Evolutionary conservation across 805 yeast genomes (phyloP), one percentile per base, ranked within the genome.

Genomic region (Jamesozyma lodderae): DNA sequence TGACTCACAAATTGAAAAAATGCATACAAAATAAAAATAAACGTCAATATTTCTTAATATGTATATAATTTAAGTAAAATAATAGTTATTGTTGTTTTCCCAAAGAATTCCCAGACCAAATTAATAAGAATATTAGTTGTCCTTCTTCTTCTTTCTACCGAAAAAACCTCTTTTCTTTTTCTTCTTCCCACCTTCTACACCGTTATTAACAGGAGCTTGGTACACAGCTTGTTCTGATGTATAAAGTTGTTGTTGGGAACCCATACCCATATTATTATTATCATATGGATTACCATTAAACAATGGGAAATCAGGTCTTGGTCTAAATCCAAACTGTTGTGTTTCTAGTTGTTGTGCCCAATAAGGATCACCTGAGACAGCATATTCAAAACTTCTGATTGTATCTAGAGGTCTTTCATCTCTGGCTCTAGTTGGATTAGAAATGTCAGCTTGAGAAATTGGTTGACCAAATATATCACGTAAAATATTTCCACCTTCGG

Each of bases 361-460:
- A 10, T 74, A 62, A 41, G 71, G 64, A 60, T 92, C 98, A 28
- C 63, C 61, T 6, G 95, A 85, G 46, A 92, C 87, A 27, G 96
- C 79, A 57, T 81, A 92, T 67, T 92, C 97, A 62, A 92, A 92
- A 4, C 84, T 72, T 51, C 97, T 72, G 53, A 92, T 88, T 2
- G 99, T 92, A 60, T 94, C 99, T 52, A 92, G 67, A 4, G 99
- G 99, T 53, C 99, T 76, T 64, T 92, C 99, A 60, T 88, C 90
- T 62, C 98, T 75, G 16, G 82, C 65, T 53, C 99, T 74, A 6
- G 96, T 79, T 21, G 99, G 99, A 57, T 92, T 92, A 27, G 95
- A 85, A 49, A 81, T 70, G 59, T 92, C 99, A 6, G 94, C 83
- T 46, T 75, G 76, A 3, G 56, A 57, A 52, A 92, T 92, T 6